Evolutionary conservation across 169 alveolate species (phyloP).

Genomic region (Plasmodium gonderi): DNA sequence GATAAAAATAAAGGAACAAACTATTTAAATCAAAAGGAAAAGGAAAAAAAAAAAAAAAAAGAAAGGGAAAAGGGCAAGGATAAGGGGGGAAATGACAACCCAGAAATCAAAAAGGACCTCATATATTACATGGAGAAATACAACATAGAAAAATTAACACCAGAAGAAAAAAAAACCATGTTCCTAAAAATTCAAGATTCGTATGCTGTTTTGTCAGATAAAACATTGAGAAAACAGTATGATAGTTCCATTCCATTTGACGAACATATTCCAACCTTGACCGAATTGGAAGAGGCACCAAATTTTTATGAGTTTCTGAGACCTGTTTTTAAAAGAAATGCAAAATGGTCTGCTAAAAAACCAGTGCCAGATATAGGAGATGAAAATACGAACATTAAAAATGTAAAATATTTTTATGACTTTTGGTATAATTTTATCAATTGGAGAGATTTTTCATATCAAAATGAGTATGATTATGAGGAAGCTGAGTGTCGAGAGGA

Average conservation of each 20-base stretch:
- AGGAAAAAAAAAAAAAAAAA: conserved; percentile 75
- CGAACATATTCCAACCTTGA: conserved; percentile 91
- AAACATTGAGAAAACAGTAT: conserved; percentile 89
- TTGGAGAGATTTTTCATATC: conserved; percentile 93
- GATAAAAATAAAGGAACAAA: conserved; percentile 78
- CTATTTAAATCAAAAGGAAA: conserved; percentile 46
- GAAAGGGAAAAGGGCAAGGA: conserved; percentile 24
- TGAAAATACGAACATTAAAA: conserved; percentile 86
- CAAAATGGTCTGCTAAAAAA: conserved; percentile 91
- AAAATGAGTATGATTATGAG: conserved; percentile 91
- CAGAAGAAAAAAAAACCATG: conserved; percentile 79
- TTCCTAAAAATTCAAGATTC: conserved; percentile 94
- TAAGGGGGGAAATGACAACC: background rate
- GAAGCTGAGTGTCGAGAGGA: conserved; percentile 95
- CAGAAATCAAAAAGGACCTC: conserved; percentile 15
- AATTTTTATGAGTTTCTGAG: conserved; percentile 86
- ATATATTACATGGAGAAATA: conserved; percentile 77
- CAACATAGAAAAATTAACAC: conserved; percentile 72
- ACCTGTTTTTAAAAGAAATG: conserved; percentile 85
- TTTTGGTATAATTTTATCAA: conserved; percentile 93
- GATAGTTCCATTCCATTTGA: conserved; percentile 95
- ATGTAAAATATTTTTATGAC: conserved; percentile 90
- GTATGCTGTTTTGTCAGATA: conserved; percentile 91
- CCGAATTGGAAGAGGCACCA: conserved; percentile 81
- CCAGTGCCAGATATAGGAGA: conserved; percentile 95